Evolutionary conservation across 495 filamentous ascomycete genomes (phyloP), one percentile per base, ranked within the genome.

Genomic region (Aspergillus steynii): DNA sequence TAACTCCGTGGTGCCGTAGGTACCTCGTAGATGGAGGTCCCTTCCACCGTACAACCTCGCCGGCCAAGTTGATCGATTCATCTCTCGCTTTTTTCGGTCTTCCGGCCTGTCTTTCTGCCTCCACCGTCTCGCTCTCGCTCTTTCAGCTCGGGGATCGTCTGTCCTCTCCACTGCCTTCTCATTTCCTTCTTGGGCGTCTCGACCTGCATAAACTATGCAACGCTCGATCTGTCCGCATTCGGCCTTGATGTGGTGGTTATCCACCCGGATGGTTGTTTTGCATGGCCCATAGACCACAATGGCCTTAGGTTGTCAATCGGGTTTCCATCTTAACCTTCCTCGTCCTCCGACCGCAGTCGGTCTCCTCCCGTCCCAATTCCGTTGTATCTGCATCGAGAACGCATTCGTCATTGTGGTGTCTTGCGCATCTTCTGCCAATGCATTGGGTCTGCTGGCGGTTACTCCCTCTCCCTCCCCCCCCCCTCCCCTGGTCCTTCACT

Each of bases 401-500:
- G 65, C 68, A 65, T 70, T 67, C 63, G 68, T 70, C 65, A 67
- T 62, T 62, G 51, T 65, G 54, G 56, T 64, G 56, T 64, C 55
- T 62, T 56, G 56, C 66, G 63, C 63, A 60, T 66, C 56, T 26
- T 57, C 29, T n/a, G 56, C 56, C 63, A 64, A 62, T 55, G 57
- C 62, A 58, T 12, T 37, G 34, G 9, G 6, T 12, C 10, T 20
- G 20, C 20, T 20, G 20, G 20, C 20, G 20, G 20, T 20, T 5
- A 2, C 34, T 37, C 34, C 5, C 34, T 8, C 5, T 37, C 1
- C 10, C 2, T 37, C 8, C 9, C 34, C 10, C 10, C 2, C 34
- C 34, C 37, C 50, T 51, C 76, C 55, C 20, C 54, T 50, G 34
- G 50, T 60, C 55, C 31, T 55, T 20, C 64, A 59, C 61, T 60